Conservation (phyloP, 176 grass and related monocot species). For the Oropetium thomaeum region DNA sequence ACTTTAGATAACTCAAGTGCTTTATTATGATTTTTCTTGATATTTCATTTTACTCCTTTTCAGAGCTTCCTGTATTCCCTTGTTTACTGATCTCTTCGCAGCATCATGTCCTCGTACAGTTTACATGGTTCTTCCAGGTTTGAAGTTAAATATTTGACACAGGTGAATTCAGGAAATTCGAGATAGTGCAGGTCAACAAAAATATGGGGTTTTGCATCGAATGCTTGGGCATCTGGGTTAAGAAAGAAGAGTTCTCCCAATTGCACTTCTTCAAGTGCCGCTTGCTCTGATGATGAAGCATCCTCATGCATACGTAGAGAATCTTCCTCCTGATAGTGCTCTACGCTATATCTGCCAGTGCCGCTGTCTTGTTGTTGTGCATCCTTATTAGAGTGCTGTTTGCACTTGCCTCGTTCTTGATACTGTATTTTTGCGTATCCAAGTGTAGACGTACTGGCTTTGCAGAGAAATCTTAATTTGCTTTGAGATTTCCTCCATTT, state of each 20-base stretch:
- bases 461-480: slow-evolving; percentile 69
- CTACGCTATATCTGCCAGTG: slow-evolving; percentile 77
- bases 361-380: slow-evolving; percentile 53
- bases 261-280: slow-evolving; percentile 26
- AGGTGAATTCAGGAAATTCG: slow-evolving; percentile 5
- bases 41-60: not conserved
- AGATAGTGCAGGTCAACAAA: not conserved
- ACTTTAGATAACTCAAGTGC: not conserved
- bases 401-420: slow-evolving; percentile 67
- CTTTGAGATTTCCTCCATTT: slow-evolving; percentile 53
- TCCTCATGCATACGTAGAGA: slow-evolving; percentile 64
- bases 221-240: slow-evolving; percentile 30
- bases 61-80: not conserved
- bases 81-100: not conserved
- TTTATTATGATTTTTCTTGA: not conserved
- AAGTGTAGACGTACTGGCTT: slow-evolving; percentile 75
- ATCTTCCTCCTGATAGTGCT: slow-evolving; percentile 84
- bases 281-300: slow-evolving; percentile 68
- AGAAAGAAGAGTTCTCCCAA: slow-evolving; percentile 42
- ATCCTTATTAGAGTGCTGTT: slow-evolving; percentile 65
- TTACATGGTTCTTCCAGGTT: not conserved
- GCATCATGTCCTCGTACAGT: not conserved
- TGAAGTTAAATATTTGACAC: not conserved
- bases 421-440: slow-evolving; percentile 86
- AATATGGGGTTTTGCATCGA: slow-evolving; percentile 58